These are phyloP conservation scores for Leccinum broughii DNA, from an alignment of 768 basidiomycete genomes.

Conservation along the genomic window DNA sequence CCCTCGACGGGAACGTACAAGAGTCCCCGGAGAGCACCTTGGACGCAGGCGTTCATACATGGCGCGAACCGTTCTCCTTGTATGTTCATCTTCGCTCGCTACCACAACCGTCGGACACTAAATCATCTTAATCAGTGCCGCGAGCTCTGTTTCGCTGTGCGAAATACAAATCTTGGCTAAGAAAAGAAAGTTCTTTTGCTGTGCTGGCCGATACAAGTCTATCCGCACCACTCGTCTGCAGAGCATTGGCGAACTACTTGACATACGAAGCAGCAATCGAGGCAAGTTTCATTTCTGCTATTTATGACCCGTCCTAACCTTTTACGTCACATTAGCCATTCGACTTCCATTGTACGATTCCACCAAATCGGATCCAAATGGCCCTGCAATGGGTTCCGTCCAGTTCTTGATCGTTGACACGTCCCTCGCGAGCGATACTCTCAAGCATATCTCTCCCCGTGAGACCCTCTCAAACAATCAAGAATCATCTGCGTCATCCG, in stretches of 20 bases:
- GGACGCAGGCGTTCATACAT: constrained; percentile 26
- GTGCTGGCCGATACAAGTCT: constrained; percentile 26
- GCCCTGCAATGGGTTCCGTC: constrained; percentile 28
- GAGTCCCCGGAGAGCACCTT: constrained; percentile 31
- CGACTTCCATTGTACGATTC: constrained; percentile 36
- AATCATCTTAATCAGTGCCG: constrained; percentile 16
- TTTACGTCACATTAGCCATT: constrained; percentile 33
- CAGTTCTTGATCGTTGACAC: constrained; percentile 26
- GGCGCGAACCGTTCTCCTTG: constrained; percentile 34
- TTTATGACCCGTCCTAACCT: constrained; percentile 27
- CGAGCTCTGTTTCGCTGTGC: constrained; percentile 24
- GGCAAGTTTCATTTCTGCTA: constrained; percentile 33
- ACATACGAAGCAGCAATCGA: constrained; percentile 27
- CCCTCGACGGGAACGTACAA: constrained; percentile 30
- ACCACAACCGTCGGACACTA: constrained; percentile 4
- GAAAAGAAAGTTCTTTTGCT: constrained; percentile 32
- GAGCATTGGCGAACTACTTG: constrained; percentile 25
- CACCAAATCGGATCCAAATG: constrained; percentile 30
- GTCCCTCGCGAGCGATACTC: constrained; percentile 15
- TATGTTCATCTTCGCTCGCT: constrained; percentile 10
- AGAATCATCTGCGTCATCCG: constrained; percentile 14
- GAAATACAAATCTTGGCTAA: constrained; percentile 30
- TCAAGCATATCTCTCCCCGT: constrained; percentile 17
- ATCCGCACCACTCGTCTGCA: constrained; percentile 32
- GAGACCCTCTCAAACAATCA: constrained; percentile 21